Evolutionary conservation across 73 alveolate genomes (phyloP).

Genomic region (Tetrahymena elliotti): DNA sequence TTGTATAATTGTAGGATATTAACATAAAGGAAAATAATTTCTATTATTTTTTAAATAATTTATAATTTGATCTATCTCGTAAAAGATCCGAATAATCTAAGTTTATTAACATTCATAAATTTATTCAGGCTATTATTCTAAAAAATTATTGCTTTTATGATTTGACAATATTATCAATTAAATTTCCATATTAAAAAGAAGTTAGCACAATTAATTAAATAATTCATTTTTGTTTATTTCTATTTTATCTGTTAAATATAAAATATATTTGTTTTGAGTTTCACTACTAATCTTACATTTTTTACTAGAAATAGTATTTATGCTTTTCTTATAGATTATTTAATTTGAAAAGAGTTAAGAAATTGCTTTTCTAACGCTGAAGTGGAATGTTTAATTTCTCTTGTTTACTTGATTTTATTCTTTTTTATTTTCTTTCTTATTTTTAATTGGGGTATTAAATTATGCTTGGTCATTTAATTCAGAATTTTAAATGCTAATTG

Average conservation of each 20-base stretch:
- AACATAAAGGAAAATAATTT: neutral
- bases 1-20: neutral
- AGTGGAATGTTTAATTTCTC: neutral
- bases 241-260: neutral
- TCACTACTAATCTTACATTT: neutral
- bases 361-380: neutral
- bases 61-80: neutral
- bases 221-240: neutral
- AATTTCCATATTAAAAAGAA: neutral
- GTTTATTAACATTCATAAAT: neutral
- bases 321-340: no score
- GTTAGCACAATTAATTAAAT: neutral
- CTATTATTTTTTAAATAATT: neutral
- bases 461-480: neutral
- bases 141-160: neutral
- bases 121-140: neutral
- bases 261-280: neutral
- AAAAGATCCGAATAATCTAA: neutral
- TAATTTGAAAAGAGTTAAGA: neutral
- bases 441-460: no score
- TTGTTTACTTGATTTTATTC: neutral
- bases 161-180: neutral
- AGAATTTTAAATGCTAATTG: no score
- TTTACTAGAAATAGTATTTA: no score
- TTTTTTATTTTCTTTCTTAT: neutral